phyloP scores from a whole-genome alignment of 805 yeast species.

The Monosporozyma solicola region DNA sequence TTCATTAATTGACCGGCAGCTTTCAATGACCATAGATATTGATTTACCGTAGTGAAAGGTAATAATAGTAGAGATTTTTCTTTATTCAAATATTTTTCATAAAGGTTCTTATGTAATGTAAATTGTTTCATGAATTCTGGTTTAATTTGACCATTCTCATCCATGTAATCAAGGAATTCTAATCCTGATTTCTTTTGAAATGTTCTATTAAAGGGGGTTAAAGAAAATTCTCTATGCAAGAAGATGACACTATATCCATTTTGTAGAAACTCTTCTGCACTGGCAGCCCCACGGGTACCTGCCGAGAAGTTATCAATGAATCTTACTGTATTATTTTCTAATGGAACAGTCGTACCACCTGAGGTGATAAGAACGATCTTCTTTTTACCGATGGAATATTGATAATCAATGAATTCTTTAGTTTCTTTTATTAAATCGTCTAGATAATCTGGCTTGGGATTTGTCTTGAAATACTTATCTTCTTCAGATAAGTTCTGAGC shows the following conservation, averaged over 20 bases:
- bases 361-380: slow-evolving; percentile 78
- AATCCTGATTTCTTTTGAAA: slow-evolving; percentile 57
- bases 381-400: slow-evolving; percentile 34
- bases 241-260: slow-evolving; percentile 88
- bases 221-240: slow-evolving; percentile 82
- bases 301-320: slow-evolving; percentile 96
- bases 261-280: slow-evolving; percentile 84
- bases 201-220: slow-evolving; percentile 87
- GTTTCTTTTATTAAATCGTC: slow-evolving; percentile 51
- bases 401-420: slow-evolving; percentile 50
- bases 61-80: slow-evolving; percentile 40
- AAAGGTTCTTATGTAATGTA: slow-evolving; percentile 44
- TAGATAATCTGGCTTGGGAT: slow-evolving; percentile 67
- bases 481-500: slow-evolving; percentile 67
- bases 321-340: slow-evolving; percentile 93
- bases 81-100: slow-evolving; percentile 23
- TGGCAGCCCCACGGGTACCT: slow-evolving; percentile 95
- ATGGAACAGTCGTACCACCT: slow-evolving; percentile 97
- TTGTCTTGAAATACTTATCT: slow-evolving; percentile 54
- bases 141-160: slow-evolving; percentile 48
- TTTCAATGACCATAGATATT: slow-evolving; percentile 78
- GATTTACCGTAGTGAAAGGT: slow-evolving; percentile 93
- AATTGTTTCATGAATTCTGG: slow-evolving; percentile 52
- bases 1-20: slow-evolving; percentile 54
- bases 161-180: slow-evolving; percentile 80